Evolutionary conservation across 2,329 filamentous ascomycete species (phyloP), one percentile per base, ranked within the genome.

Genomic region (Pyricularia pennisetigena): DNA sequence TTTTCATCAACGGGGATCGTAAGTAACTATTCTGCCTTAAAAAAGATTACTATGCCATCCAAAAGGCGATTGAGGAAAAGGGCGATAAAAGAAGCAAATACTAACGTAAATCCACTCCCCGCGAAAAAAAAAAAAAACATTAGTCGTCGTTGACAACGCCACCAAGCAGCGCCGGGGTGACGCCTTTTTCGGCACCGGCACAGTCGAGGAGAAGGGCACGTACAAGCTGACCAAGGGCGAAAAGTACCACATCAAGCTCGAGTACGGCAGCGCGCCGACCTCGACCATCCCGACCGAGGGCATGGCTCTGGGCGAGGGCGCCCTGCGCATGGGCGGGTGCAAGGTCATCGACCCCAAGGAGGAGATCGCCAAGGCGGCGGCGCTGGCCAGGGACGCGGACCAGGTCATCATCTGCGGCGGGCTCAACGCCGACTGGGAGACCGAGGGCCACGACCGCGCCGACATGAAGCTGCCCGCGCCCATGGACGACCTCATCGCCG

Each of bases 361-460:
- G 20, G 86, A 89, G 74, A 87, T 93, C 68, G 79, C 84, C 66
- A 83, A 88, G 70, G 91, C 92, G 0, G 89, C 90, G 0, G 81
- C 84, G 30, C 81, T 90, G 7, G 92, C 92, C 32, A 85, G 83
- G 74, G 82, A 85, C 61, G 88, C 89, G 1, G 91, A 94, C 68
- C 90, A 94, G 74, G 92, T 94, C 65, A 84, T 95, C 70, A 82
- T 95, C 68, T 91, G 91, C 74, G 89, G 88, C 1, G 92, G 92
- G 1, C 83, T 95, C 65, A 94, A 93, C 74, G 85, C 85, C 54
- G 91, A 94, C 74, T 94, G 91, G 90, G 92, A 94, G 76, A 89
- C 88, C 0, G 91, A 94, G 79, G 90, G 90, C 35, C 82, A 86
- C 57, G 93, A 97, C 78, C 88, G 93, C 59, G 90, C 89, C 72